Evolutionary conservation across 768 basidiomycete genomes (phyloP).

Genomic region (Gymnopilus junonius): DNA sequence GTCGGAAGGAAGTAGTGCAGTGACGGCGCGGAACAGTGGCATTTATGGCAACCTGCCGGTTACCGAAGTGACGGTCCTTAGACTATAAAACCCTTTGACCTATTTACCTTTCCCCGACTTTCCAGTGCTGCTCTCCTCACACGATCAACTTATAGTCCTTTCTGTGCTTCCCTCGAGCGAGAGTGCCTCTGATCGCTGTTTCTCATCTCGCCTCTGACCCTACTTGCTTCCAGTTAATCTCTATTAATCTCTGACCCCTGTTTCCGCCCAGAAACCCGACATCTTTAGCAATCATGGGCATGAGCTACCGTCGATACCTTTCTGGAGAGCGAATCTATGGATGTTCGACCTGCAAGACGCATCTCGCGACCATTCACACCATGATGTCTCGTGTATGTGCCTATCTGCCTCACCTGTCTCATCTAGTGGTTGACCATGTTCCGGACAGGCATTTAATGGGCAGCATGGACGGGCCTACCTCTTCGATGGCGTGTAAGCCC

Average conservation of each 20-base stretch:
- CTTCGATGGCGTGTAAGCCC: constrained; percentile 88
- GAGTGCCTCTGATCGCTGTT: background rate
- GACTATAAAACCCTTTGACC: constrained; percentile 29
- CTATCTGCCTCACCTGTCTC: constrained; percentile 19
- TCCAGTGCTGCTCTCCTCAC: constrained; percentile 15
- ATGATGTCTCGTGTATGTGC: constrained; percentile 84
- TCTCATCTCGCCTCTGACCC: background rate
- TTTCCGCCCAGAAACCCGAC: constrained; percentile 45
- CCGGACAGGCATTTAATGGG: constrained; percentile 87
- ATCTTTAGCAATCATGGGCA: constrained; percentile 66
- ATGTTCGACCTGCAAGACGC: constrained; percentile 85
- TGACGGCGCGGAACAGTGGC: constrained; percentile 25
- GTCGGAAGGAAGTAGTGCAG: constrained; percentile 16
- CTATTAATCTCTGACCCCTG: constrained; percentile 12
- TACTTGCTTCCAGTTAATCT: constrained; percentile 5
- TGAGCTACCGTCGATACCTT: constrained; percentile 89
- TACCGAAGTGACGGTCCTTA: constrained; percentile 23
- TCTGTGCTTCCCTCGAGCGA: constrained; percentile 1
- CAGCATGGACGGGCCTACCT: constrained; percentile 96
- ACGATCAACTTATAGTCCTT: constrained; percentile 22
- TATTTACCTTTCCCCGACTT: constrained; percentile 24
- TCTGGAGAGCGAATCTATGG: constrained; percentile 86
- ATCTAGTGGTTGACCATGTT: constrained; percentile 15
- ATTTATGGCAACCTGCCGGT: constrained; percentile 30
- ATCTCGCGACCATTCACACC: constrained; percentile 88